Evolutionary conservation across 1,139 yeast genomes (phyloP).

Genomic region (Pichia sp.): DNA sequence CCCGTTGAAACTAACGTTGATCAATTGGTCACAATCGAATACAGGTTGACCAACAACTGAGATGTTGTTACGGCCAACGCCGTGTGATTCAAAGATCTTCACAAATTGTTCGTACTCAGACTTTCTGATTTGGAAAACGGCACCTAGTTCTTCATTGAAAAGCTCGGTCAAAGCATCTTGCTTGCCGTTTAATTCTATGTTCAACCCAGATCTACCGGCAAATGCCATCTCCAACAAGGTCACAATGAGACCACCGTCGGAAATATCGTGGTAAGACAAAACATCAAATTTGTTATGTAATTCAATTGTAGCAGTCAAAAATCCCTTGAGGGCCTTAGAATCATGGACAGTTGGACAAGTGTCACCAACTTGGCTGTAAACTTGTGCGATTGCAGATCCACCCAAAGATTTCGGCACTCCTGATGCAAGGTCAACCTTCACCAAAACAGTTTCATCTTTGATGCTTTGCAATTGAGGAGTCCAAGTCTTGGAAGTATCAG

Average conservation of each 20-base stretch:
- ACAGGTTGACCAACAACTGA: slow-evolving; percentile 64
- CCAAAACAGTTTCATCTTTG: slow-evolving; percentile 56
- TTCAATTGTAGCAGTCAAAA: slow-evolving; percentile 62
- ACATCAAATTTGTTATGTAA: slow-evolving; percentile 70
- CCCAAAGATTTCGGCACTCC: slow-evolving; percentile 63
- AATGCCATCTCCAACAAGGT: slow-evolving; percentile 94
- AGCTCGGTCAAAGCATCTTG: slow-evolving; percentile 48
- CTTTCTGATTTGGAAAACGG: slow-evolving; percentile 80
- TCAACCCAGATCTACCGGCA: slow-evolving; percentile 86
- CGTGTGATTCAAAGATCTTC: slow-evolving; percentile 49
- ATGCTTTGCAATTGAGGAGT: slow-evolving; percentile 67
- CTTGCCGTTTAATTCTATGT: slow-evolving; percentile 34
- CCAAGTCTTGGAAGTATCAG: slow-evolving; percentile 87
- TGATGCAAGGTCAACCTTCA: slow-evolving; percentile 76
- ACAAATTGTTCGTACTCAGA: slow-evolving; percentile 53
- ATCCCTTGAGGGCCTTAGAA: slow-evolving; percentile 55
- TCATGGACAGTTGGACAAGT: slow-evolving; percentile 81
- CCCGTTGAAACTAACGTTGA: slow-evolving; percentile 48
- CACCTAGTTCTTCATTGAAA: slow-evolving; percentile 94
- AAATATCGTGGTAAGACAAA: slow-evolving; percentile 89
- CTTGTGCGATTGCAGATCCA: slow-evolving; percentile 95
- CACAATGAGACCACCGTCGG: slow-evolving; percentile 93
- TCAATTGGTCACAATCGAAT: slow-evolving; percentile 47
- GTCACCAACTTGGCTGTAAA: slow-evolving; percentile 80
- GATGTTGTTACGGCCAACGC: slow-evolving; percentile 54